Base-by-base conservation (phyloP, 345 rosid species). In the Pistacia atlantica region DNA sequence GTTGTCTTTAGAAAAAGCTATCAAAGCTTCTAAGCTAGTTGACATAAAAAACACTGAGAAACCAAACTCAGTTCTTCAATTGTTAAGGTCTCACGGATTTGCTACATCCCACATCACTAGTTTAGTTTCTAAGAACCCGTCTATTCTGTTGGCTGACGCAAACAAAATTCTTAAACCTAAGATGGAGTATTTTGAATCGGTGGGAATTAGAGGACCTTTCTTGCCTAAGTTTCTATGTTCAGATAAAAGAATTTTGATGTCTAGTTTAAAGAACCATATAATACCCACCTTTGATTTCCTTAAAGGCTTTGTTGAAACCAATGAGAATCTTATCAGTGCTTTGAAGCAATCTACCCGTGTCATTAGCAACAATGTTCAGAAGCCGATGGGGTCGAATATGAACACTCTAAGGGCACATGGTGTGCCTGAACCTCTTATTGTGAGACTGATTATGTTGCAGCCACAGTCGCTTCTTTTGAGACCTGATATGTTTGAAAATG, bases 161-260 rank as follows among this genome's bases (percentile, higher is more conserved):
- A 80, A 67, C 56, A 78, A 68, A 49, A 75, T 18, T 63, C 76
- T 83, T 54, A 72, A 67, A 37, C 86, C 84, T 11, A 80, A 83
- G 78, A 56, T 83, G 66, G 73, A 80, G 20, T 83, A 65, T 69
- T 63, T 83, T 28, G 61, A 78, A 42, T 75, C 80, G 1, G 13
- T 80, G 60, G 84, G 84, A 61, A 62, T 81, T 65, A 35, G 5
- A 17, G 68, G 73, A 59, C 14, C 28, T 37, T 65, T 62, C 45
- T 67, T 83, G 67, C 28, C 49, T 25, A 58, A 22, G 58, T 20
- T 80, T 71, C 35, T 83, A 1, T 46, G 72, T 78, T 12, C 52
- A 10, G 38, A 72, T 58, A 59, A 6, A 18, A 0, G 5, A 7
- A 37, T 83, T 35, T 60, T 80, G 22, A 0, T 0, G 3, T 14